Conservation (phyloP, 2,329 filamentous ascomycete genomes). For the Stagonosporopsis vannaccii region DNA sequence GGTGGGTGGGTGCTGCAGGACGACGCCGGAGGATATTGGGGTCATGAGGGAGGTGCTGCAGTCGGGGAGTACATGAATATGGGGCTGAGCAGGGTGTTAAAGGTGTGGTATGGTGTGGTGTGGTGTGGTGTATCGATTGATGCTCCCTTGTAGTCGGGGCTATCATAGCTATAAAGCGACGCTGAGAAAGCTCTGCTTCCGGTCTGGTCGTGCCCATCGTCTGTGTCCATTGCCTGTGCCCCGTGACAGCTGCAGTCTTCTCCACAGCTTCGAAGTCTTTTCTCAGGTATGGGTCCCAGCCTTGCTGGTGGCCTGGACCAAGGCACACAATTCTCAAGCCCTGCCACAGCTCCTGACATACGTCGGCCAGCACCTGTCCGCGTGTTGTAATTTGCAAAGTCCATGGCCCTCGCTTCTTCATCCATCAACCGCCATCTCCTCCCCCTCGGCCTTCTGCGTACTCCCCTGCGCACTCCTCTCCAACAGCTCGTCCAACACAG, state of each 20-base stretch:
- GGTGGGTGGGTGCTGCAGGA: slow-evolving; percentile 59
- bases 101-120: background rate
- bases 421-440: slow-evolving; percentile 32
- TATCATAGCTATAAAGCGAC: background rate
- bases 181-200: background rate
- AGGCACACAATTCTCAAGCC: background rate
- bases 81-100: background rate
- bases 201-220: background rate
- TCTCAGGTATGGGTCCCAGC: too few species aligned
- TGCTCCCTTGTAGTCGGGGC: background rate
- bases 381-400: background rate
- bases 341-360: background rate
- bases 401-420: slow-evolving; percentile 9
- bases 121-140: background rate
- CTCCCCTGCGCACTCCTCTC: slow-evolving; percentile 27
- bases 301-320: background rate
- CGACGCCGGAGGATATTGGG: slow-evolving; percentile 52
- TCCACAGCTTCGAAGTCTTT: background rate
- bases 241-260: background rate
- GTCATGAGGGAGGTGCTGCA: slow-evolving; percentile 40
- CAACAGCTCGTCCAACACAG: slow-evolving; percentile 57
- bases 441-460: slow-evolving; percentile 15
- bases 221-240: background rate
- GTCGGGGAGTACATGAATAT: background rate
- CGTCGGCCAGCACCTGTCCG: background rate